Base-by-base conservation (phyloP, 805 yeast species). In the Metschnikowia aberdeeniae region DNA sequence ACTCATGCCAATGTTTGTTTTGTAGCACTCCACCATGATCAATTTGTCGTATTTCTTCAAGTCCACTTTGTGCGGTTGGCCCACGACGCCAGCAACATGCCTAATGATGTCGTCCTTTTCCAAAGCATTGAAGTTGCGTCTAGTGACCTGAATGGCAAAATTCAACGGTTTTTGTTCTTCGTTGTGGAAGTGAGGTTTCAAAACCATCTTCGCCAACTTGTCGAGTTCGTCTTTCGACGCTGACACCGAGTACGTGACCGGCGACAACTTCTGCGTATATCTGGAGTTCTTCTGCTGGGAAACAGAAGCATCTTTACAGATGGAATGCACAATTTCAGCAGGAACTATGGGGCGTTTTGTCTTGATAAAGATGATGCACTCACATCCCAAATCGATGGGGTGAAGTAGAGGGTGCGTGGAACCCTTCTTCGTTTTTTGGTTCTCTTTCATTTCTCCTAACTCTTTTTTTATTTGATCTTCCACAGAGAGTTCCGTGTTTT, bases 1-100 rank as follows among this genome's bases (percentile, higher is more conserved):
- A 52, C 93, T 75, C 78, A 88, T 81, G 6, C 99, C 99, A 29
- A 93, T 76, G 50, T 86, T 86, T 51, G 80, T 85, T 68, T 90
- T 92, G 67, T 84, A 92, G 60, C 97, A 86, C 62, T 89, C 96
- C 3, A 93, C 85, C 42, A 92, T 60, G 39, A 93, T 78, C 54
- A 93, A 68, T 58, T 83, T 82, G 49, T 90, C 95, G 57, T 79
- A 88, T 10, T 80, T 66, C 57, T 87, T 86, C 62, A 93, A 74
- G 60, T 89, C 95, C 12, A 93, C 95, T 30, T 66, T 70, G 61
- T 89, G 96, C 2, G 82, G 83, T 50, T 78, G 76, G 5, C 92
- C 92, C 0, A 88, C 89, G 36, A 76, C 66, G 27, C 76, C 79
- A 3, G 95, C 96, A 7, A 90, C 75, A 10, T 79, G 71, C 30